These are phyloP conservation scores for Mortierella hygrophila DNA, from an alignment of 192 early-diverging fungal genomes.

Conservation along the genomic window DNA sequence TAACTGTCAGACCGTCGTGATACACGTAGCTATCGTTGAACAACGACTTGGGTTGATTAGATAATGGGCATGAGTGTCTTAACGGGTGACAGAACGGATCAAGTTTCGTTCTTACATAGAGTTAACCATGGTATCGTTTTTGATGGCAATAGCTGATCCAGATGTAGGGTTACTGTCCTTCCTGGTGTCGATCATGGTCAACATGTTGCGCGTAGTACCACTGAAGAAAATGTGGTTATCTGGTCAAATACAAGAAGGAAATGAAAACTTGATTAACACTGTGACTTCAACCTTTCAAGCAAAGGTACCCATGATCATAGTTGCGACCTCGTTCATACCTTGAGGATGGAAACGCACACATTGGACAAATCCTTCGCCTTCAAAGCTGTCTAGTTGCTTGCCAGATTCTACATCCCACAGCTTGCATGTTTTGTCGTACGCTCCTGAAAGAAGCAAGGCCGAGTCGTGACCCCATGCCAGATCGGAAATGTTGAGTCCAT, in stretches of 20 bases:
- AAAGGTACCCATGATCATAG: conserved; percentile 11
- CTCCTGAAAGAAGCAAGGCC: conserved; percentile 74
- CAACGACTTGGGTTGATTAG: neutral
- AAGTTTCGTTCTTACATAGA: conserved; percentile 61
- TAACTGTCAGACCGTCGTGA: conserved; percentile 76
- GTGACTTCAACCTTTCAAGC: neutral
- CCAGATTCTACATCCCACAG: conserved; percentile 82
- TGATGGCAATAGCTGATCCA: conserved; percentile 53
- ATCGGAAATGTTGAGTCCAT: conserved; percentile 84
- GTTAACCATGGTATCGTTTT: conserved; percentile 87
- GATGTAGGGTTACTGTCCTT: conserved; percentile 26
- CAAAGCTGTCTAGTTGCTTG: conserved; percentile 71
- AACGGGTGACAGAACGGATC: too few species aligned
- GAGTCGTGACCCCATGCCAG: conserved; percentile 83
- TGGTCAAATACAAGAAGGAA: conserved; percentile 21
- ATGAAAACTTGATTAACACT: neutral
- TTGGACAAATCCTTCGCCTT: conserved; percentile 88
- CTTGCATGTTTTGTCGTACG: conserved; percentile 86
- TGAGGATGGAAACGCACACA: conserved; percentile 81
- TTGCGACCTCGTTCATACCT: conserved; percentile 62
- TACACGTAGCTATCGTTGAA: conserved; percentile 64
- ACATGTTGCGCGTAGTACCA: conserved; percentile 81
- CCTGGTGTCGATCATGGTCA: conserved; percentile 78
- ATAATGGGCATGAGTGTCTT: neutral
- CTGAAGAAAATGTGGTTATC: conserved; percentile 82